Conservation (phyloP, 352 stramenopile genomes). For the Phytopythium mirpurense region DNA sequence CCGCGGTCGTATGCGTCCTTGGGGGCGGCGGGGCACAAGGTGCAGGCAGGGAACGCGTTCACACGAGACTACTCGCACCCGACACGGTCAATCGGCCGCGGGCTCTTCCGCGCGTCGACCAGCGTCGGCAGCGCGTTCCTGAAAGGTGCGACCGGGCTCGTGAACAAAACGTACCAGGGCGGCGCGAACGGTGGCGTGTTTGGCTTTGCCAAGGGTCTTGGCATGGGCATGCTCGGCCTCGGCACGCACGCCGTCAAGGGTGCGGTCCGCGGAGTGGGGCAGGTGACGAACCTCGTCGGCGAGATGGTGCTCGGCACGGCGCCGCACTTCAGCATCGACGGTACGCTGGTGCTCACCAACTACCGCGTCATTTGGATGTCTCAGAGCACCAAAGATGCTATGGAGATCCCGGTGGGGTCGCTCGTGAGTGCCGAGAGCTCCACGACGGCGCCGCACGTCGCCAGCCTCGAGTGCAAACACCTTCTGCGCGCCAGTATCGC, state of each 20-base stretch:
- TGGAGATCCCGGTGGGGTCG: constrained; percentile 79
- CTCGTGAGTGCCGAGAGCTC: constrained; percentile 78
- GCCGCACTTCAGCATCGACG: constrained; percentile 86
- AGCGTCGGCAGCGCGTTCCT: constrained; percentile 80
- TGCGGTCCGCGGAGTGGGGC: constrained; percentile 76
- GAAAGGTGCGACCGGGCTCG: constrained; percentile 73
- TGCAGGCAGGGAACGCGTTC: constrained; percentile 85
- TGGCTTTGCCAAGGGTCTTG: constrained; percentile 82
- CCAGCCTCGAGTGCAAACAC: constrained; percentile 83
- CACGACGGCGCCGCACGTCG: constrained; percentile 74
- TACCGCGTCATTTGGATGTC: constrained; percentile 86
- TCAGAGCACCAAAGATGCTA: constrained; percentile 64
- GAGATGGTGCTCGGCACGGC: constrained; percentile 84
- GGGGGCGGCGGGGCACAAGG: constrained; percentile 78
- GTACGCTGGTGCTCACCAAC: constrained; percentile 75
- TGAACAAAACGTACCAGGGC: constrained; percentile 86
- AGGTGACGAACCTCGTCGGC: constrained; percentile 83
- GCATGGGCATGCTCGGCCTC: constrained; percentile 82
- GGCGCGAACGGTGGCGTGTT: constrained; percentile 80
- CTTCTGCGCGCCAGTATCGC: constrained; percentile 73
- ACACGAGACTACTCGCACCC: constrained; percentile 74
- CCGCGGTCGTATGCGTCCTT: constrained; percentile 78
- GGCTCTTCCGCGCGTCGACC: constrained; percentile 79
- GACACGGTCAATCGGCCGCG: constrained; percentile 71
- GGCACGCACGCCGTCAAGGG: constrained; percentile 85